phyloP scores from a whole-genome alignment of 2,329 filamentous ascomycete genomes.

The Passalora sequoiae region DNA sequence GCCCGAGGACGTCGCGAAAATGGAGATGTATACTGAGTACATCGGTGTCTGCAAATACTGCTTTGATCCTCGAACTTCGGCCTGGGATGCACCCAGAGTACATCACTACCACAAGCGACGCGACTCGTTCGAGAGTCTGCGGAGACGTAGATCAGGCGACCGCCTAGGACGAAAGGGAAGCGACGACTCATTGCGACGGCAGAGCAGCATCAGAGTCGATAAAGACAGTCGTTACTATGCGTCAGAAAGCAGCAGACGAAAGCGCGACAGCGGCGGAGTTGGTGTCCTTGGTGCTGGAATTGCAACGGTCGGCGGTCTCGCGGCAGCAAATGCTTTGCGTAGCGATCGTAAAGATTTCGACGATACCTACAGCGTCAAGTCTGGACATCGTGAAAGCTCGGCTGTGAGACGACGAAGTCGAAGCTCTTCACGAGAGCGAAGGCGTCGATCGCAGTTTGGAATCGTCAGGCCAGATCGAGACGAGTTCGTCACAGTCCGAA shows the following conservation, averaged over 20 bases:
- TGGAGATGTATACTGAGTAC: conserved; percentile 63
- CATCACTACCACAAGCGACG: conserved; percentile 49
- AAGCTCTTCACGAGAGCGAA: conserved; percentile 30
- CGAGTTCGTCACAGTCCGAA: conserved; percentile 26
- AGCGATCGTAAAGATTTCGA: conserved; percentile 51
- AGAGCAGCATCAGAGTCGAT: conserved; percentile 44
- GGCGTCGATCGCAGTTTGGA: conserved; percentile 29
- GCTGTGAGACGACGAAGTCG: conserved; percentile 28
- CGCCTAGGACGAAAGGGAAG: conserved; percentile 29
- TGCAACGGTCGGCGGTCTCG: conserved; percentile 50
- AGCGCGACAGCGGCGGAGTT: conserved; percentile 38
- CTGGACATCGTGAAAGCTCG: conserved; percentile 43
- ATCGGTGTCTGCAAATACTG: conserved; percentile 62
- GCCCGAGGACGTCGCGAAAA: conserved; percentile 58
- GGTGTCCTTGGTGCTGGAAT: conserved; percentile 52
- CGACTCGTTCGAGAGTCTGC: conserved; percentile 30
- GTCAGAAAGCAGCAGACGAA: conserved; percentile 45
- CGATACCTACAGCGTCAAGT: conserved; percentile 56
- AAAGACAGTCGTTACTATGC: conserved; percentile 56
- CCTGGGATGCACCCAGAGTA: conserved; percentile 55
- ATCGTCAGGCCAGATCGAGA: conserved; percentile 17
- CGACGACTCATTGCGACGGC: conserved; percentile 30
- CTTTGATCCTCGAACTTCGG: conserved; percentile 56
- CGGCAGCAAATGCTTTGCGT: conserved; percentile 51
- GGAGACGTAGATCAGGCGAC: conserved; percentile 25